These are phyloP conservation scores for Tinospora cordifolia DNA, from an alignment of 164 flowering plant genomes.

Conservation along the genomic window DNA sequence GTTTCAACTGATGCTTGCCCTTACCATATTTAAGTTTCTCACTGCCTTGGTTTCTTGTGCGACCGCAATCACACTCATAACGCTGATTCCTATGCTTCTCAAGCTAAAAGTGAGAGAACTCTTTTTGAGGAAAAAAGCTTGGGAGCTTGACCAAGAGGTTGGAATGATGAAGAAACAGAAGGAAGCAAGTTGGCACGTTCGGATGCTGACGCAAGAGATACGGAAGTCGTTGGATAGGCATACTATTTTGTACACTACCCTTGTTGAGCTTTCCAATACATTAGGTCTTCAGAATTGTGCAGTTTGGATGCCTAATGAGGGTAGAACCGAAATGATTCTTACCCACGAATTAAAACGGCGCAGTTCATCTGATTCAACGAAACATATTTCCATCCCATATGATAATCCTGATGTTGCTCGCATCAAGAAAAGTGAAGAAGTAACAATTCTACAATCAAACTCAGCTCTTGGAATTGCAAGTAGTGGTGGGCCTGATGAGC, in stretches of 20 bases:
- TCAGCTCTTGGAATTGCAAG: conserved; percentile 60
- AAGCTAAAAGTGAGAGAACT: conserved; percentile 85
- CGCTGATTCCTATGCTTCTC: conserved; percentile 79
- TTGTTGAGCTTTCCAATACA: conserved; percentile 83
- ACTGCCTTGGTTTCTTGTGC: conserved; percentile 94
- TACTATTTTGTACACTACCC: conserved; percentile 77
- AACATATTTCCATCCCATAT: conserved; percentile 34
- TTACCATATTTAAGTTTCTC: conserved; percentile 78
- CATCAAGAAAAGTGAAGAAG: conserved; percentile 53
- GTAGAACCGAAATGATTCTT: conserved; percentile 54
- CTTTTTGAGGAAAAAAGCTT: conserved; percentile 76
- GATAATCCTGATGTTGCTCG: conserved; percentile 51
- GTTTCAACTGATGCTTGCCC: conserved; percentile 69
- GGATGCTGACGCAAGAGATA: conserved; percentile 96
- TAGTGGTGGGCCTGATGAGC: conserved; percentile 36
- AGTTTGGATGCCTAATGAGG: conserved; percentile 90
- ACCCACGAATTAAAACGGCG: conserved; percentile 61
- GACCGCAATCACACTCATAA: conserved; percentile 79
- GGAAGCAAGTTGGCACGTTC: conserved; percentile 80
- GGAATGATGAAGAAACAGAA: conserved; percentile 69
- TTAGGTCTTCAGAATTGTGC: conserved; percentile 79
- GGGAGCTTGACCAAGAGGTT: conserved; percentile 87
- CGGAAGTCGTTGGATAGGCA: conserved; percentile 83
- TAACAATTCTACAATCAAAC: conserved; percentile 47
- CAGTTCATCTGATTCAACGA: conserved; percentile 21